A percentile compares a stretch with the other conserved stretches of the same genome.
These are phyloP conservation scores for Linnemannia zychae DNA, from an alignment of 192 early-diverging fungal genomes.

Conservation along the genomic window DNA sequence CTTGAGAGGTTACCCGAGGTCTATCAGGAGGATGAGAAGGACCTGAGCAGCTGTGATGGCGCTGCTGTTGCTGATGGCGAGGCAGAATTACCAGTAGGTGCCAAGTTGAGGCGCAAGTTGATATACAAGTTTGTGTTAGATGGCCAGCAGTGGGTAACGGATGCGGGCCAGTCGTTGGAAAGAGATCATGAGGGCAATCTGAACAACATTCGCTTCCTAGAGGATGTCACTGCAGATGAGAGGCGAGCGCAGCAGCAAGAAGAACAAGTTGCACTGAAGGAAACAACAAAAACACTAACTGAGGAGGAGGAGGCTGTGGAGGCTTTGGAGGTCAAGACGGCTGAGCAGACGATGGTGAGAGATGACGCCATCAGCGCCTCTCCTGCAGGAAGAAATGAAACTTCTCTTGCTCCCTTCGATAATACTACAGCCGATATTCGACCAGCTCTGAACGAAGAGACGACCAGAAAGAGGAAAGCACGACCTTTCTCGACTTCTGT, in stretches of 20 bases:
- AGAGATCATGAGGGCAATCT: slow-evolving; percentile 26
- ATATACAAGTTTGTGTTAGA: slow-evolving; percentile 32
- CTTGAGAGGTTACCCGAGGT: slow-evolving; percentile 9
- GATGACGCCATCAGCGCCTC: not conserved
- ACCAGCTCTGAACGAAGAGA: no score
- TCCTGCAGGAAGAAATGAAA: not conserved
- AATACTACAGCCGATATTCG: not conserved
- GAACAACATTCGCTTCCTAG: slow-evolving; percentile 26
- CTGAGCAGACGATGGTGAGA: not conserved
- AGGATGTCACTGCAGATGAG: slow-evolving; percentile 1
- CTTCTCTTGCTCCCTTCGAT: not conserved
- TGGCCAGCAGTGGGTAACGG: slow-evolving; percentile 31
- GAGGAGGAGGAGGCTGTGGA: not conserved
- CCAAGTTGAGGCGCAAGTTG: slow-evolving; percentile 7
- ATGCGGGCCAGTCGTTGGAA: slow-evolving; percentile 11
- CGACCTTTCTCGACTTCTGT: not conserved
- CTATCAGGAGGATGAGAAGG: not conserved
- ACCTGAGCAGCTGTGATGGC: not conserved
- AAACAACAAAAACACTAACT: not conserved
- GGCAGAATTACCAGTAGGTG: not conserved
- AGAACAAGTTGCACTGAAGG: not conserved
- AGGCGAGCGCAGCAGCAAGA: not conserved
- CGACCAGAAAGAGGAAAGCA: not conserved
- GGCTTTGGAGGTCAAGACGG: not conserved
- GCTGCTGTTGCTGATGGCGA: not conserved